Percentiles rank a stretch among this genome's conserved stretches.
Conservation (phyloP, 306 rosid species). For the Corylus americana region DNA sequence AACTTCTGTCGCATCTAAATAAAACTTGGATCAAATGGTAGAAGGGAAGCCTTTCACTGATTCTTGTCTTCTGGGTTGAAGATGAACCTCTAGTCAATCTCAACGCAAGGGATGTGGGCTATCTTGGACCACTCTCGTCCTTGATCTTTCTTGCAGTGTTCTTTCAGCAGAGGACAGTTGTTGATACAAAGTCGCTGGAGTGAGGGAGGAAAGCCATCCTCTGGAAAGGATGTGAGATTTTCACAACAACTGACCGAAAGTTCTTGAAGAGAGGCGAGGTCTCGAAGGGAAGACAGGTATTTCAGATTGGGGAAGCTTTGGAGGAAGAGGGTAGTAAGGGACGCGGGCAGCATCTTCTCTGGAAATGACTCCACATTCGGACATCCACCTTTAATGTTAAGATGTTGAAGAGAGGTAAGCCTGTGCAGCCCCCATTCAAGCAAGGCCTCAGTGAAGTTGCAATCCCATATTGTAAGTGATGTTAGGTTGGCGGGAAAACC, state of each 20-base stretch:
- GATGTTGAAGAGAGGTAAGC: conserved; percentile 16
- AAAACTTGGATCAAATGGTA: too few relatives aligned
- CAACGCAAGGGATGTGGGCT: neutral
- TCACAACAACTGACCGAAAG: too few relatives aligned
- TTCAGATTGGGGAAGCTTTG: neutral
- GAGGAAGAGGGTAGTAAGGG: conserved; percentile 11
- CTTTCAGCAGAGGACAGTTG: neutral
- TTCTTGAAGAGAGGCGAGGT: conserved; percentile 26
- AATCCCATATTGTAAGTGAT: neutral
- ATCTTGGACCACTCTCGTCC: neutral
- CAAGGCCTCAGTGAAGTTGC: neutral
- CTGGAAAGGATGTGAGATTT: neutral
- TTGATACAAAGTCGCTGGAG: rapidly evolving
- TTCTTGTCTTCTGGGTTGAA: too few relatives aligned
- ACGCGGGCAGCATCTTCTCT: conserved; percentile 12
- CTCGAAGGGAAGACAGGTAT: conserved; percentile 4
- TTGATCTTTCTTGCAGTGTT: neutral
- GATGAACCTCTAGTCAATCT: neutral
- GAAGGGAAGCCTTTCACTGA: too few relatives aligned
- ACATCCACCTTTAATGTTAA: neutral
- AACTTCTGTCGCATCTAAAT: too few relatives aligned
- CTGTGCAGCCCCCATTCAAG: conserved; percentile 17
- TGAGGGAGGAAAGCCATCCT: neutral
- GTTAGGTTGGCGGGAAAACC: conserved; percentile 24
- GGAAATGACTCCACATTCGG: conserved; percentile 8